A percentile compares a stretch with the other conserved stretches of the same genome.
phyloP scores from a whole-genome alignment of 352 stramenopile species.

The Albugo candida region DNA sequence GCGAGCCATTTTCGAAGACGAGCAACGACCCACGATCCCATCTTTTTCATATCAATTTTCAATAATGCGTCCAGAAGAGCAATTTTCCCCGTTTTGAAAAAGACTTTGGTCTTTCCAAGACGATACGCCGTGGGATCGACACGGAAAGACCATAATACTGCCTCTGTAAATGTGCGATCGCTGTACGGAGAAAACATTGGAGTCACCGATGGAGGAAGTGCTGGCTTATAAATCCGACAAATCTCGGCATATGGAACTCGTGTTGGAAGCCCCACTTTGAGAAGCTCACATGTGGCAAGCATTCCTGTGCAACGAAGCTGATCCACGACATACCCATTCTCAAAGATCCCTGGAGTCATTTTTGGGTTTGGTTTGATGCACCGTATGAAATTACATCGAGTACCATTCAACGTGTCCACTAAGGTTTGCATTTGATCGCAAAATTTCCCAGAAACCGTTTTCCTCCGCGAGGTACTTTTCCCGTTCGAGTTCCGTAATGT shows the following conservation, averaged over 20 bases:
- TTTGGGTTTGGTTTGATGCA: constrained; percentile 83
- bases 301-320: constrained; percentile 82
- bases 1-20: constrained; percentile 72
- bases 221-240: constrained; percentile 70
- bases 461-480: constrained; percentile 17
- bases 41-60: constrained; percentile 81
- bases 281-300: constrained; percentile 76
- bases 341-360: constrained; percentile 57
- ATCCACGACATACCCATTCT: constrained; percentile 79
- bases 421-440: constrained; percentile 75
- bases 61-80: constrained; percentile 70
- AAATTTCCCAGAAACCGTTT: constrained; percentile 68
- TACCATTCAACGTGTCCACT: constrained; percentile 69
- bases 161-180: constrained; percentile 71
- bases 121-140: constrained; percentile 72
- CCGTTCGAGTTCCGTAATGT: constrained; percentile 10
- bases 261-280: constrained; percentile 82
- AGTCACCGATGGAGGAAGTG: constrained; percentile 45
- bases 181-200: constrained; percentile 72
- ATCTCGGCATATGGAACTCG: constrained; percentile 81
- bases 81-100: constrained; percentile 86
- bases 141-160: constrained; percentile 81
- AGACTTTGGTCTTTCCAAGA: constrained; percentile 77
- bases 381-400: constrained; percentile 75
- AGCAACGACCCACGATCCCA: constrained; percentile 71